These are phyloP conservation scores for Nitzschia sp. DNA, from an alignment of 108 stramenopile genomes.

Conservation along the genomic window DNA sequence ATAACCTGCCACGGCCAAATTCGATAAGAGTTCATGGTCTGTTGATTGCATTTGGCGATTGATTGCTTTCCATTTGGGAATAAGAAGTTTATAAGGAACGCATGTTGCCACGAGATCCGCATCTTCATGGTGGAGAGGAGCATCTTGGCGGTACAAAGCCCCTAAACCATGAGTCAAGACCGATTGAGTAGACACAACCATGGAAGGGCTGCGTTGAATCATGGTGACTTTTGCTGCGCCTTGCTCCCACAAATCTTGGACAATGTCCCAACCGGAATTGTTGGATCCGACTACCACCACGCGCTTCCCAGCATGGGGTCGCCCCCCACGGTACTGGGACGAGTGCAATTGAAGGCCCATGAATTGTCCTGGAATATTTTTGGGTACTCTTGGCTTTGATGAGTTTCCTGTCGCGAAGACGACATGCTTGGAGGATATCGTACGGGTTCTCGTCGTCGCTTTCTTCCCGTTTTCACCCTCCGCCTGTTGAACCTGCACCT, in stretches of 20 bases:
- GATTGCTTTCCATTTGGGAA: constrained; percentile 17
- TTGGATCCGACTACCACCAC: constrained; percentile 83
- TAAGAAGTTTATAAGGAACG: constrained; percentile 22
- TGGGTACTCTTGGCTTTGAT: constrained; percentile 18
- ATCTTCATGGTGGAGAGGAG: constrained; percentile 27
- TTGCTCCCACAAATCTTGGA: constrained; percentile 32
- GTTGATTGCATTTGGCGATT: constrained; percentile 25
- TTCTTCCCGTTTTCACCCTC: background rate
- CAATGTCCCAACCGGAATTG: constrained; percentile 77
- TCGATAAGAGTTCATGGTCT: constrained; percentile 8
- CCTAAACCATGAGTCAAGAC: constrained; percentile 20
- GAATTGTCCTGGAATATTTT: constrained; percentile 22
- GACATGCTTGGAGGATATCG: constrained; percentile 18
- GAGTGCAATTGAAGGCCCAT: constrained; percentile 24
- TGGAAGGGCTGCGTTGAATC: constrained; percentile 18
- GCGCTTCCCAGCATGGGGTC: constrained; percentile 17
- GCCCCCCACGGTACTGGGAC: constrained; percentile 14
- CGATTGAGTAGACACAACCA: constrained; percentile 19
- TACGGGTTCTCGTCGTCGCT: background rate
- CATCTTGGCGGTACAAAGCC: constrained; percentile 18
- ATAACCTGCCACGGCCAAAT: constrained; percentile 21
- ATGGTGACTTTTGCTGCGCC: constrained; percentile 25
- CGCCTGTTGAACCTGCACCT: background rate
- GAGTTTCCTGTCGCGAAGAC: constrained; percentile 39
- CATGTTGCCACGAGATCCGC: constrained; percentile 29